Evolutionary conservation across 2,329 filamentous ascomycete species (phyloP).

Genomic region (Verticillium klebahnii): DNA sequence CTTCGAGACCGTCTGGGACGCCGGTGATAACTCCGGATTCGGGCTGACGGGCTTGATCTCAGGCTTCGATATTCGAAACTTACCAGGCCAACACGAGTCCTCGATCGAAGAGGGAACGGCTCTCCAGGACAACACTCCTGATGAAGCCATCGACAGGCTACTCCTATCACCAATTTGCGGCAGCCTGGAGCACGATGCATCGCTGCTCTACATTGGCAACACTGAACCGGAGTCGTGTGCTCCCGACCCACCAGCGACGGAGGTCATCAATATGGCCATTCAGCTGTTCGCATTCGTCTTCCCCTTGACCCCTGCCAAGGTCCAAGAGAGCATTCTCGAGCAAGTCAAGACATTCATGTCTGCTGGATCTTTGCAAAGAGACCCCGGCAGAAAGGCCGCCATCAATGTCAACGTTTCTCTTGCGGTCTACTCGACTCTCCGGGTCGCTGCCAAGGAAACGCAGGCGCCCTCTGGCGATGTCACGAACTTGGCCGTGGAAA

Average conservation of each 20-base stretch:
- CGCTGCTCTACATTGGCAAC: constrained; percentile 66
- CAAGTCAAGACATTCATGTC: constrained; percentile 89
- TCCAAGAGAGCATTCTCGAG: constrained; percentile 94
- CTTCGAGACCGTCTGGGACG: constrained; percentile 93
- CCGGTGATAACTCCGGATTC: constrained; percentile 91
- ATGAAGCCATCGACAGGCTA: constrained; percentile 59
- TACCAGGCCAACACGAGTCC: constrained; percentile 64
- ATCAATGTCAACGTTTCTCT: constrained; percentile 87
- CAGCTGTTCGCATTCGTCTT: constrained; percentile 89
- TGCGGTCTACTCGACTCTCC: constrained; percentile 73
- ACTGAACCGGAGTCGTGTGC: constrained; percentile 32
- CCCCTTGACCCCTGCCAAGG: constrained; percentile 80
- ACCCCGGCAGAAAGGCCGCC: constrained; percentile 82
- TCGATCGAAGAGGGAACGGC: constrained; percentile 36
- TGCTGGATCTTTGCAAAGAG: constrained; percentile 72
- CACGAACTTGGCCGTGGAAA: constrained; percentile 71
- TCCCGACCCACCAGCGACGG: constrained; percentile 81
- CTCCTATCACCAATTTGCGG: constrained; percentile 70
- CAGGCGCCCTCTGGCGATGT: constrained; percentile 68
- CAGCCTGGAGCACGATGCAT: constrained; percentile 85
- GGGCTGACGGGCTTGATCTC: constrained; percentile 82
- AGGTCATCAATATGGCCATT: constrained; percentile 92
- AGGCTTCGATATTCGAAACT: constrained; percentile 66
- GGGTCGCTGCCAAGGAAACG: constrained; percentile 80
- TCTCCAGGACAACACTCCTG: constrained; percentile 53